Evolutionary conservation across 2,329 filamentous ascomycete genomes (phyloP).

Genomic region (Beauveria brongniartii): DNA sequence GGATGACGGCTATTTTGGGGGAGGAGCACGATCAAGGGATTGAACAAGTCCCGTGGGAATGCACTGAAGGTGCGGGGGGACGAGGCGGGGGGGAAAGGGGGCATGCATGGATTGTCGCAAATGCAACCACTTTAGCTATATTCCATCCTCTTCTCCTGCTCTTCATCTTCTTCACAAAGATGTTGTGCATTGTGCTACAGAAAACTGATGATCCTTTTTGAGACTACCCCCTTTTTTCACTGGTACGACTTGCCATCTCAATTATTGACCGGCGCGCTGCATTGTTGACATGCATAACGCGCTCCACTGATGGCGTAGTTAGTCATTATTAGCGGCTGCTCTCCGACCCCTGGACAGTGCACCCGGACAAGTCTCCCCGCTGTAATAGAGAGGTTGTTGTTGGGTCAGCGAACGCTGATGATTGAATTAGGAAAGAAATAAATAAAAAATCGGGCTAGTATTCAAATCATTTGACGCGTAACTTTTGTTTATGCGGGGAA

Average conservation of each 20-base stretch:
- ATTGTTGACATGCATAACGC: slow-evolving; percentile 11
- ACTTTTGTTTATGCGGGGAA: neutral
- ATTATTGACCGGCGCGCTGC: neutral
- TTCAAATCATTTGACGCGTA: neutral
- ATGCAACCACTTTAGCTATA: neutral
- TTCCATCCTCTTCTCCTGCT: neutral
- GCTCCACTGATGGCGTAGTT: neutral
- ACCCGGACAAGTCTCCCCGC: neutral
- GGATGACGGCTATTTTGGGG: too few species aligned
- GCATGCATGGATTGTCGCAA: too few species aligned
- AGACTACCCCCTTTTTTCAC: neutral
- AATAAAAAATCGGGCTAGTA: neutral
- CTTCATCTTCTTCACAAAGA: neutral
- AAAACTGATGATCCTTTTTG: neutral
- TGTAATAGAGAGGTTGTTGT: neutral
- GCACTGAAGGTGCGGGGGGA: too few species aligned
- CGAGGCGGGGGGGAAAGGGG: too few species aligned
- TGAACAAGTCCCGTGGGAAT: too few species aligned
- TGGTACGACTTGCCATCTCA: too few species aligned
- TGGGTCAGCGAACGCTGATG: neutral
- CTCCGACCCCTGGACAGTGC: neutral
- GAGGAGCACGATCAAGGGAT: neutral
- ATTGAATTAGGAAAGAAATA: slow-evolving; percentile 3
- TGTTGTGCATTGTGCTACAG: slow-evolving; percentile 9
- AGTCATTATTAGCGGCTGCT: neutral